Evolutionary conservation across 1,284 basidiomycete genomes (phyloP), one percentile per base, ranked within the genome.

Genomic region (Ustilago cynodontis): DNA sequence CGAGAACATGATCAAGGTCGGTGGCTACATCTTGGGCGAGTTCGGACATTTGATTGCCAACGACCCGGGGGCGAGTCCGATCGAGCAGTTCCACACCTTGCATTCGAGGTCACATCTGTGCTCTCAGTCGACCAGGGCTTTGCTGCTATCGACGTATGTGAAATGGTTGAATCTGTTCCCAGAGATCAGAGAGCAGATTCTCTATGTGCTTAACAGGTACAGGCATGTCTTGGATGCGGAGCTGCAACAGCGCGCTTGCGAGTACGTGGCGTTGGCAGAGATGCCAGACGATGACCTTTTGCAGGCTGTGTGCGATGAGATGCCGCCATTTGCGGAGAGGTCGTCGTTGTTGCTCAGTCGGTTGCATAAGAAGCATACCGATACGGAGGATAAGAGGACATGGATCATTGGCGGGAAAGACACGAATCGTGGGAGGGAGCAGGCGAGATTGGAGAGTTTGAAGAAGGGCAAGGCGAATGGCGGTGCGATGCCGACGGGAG

Each of bases 151-250:
- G 8, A 98, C 97, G 0, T 99, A 99, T 86, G 92, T 98, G 88
- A 99, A 99, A 89, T 97, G 94, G 96, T 93, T 98, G 73, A 99
- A 99, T 86, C 92, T 99, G 59, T 99, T 99, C 88, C 97, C 97
- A 8, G 97, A 99, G 87, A 98, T 99, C 87, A 95, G 96, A 79
- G 90, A 92, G 24, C 94, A 97, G 83, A 90, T 99, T 24, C 86
- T 98, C 82, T 93, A 93, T 86, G 94, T 99, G 72, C 96, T 99
- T 83, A 94, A 98, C 81, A 93, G 94, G n/a, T 99, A 98, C 86
- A 63, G 63, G 13, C 94, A 97, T 84, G 94, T 98, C 37, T 90
- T 99, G n/a, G 96, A 99, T 86, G 92, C 95, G 22, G 97, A 99
- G 84, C 89, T 99, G 5, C 97, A 99, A 87, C 97, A 99, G 86